A percentile compares a stretch with the other conserved stretches of the same genome.
These are phyloP conservation scores for Pleurotus djamor DNA, from an alignment of 768 basidiomycete genomes.

Conservation along the genomic window DNA sequence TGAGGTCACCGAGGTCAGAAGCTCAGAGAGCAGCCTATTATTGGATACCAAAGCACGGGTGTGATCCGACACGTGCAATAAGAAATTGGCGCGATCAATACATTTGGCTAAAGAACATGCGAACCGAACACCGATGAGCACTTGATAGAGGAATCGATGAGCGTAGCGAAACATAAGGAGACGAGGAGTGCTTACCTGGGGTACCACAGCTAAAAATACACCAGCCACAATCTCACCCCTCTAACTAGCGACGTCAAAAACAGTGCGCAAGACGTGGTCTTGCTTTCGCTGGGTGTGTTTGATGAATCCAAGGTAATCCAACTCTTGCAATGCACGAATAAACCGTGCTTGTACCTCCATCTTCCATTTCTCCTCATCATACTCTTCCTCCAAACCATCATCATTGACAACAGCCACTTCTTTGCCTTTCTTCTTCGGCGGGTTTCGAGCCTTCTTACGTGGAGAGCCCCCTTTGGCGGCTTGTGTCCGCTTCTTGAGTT, in stretches of 20 bases:
- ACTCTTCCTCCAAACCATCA: slow-evolving; percentile 24
- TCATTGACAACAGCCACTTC: slow-evolving; percentile 29
- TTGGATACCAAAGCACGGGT: background rate
- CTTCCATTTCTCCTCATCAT: slow-evolving; percentile 51
- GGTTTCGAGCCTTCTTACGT: slow-evolving; percentile 7
- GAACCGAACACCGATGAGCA: background rate
- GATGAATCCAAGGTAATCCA: slow-evolving; percentile 78
- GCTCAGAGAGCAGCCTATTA: too few relatives aligned
- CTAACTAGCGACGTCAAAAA: slow-evolving; percentile 50
- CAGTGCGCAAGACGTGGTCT: slow-evolving; percentile 71
- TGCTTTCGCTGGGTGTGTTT: slow-evolving; percentile 77
- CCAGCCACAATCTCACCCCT: background rate
- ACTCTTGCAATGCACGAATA: slow-evolving; percentile 75
- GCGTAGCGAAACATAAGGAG: background rate
- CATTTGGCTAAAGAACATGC: background rate
- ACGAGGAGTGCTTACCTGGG: background rate
- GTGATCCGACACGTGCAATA: background rate
- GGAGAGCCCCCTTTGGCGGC: slow-evolving; percentile 4
- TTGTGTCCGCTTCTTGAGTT: background rate
- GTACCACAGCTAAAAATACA: background rate
- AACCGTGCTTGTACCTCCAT: slow-evolving; percentile 75
- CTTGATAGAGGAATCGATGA: background rate
- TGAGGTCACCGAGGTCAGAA: background rate
- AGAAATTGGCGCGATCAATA: background rate
- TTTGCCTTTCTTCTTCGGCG: slow-evolving; percentile 21